phyloP scores from a whole-genome alignment of 805 yeast species.

The Priceomyces fermenticarens region DNA sequence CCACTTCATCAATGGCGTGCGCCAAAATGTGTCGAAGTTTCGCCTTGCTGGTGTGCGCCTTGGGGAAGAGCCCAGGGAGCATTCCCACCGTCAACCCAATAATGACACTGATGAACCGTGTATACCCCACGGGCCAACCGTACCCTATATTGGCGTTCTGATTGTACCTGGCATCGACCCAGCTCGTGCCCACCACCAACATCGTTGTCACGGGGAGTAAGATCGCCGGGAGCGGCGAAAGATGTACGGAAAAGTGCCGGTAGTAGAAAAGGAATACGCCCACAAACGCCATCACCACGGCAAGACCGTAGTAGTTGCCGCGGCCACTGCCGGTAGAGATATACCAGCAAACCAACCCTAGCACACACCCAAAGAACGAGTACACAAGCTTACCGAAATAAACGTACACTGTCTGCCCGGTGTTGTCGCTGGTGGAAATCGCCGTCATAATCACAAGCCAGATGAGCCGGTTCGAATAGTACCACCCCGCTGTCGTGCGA shows the following conservation, averaged over 20 bases:
- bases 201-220: constrained; percentile 24
- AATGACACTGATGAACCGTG: constrained; percentile 24
- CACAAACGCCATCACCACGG: constrained; percentile 24
- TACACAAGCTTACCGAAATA: constrained; percentile 21
- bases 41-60: constrained; percentile 24
- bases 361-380: constrained; percentile 25
- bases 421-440: constrained; percentile 25
- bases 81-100: constrained; percentile 30
- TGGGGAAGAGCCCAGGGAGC: constrained; percentile 28
- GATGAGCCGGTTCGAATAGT: constrained; percentile 19
- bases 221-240: constrained; percentile 22
- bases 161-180: constrained; percentile 21
- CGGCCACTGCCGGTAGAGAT: constrained; percentile 28
- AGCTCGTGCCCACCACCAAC: constrained; percentile 32
- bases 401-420: constrained; percentile 28
- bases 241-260: constrained; percentile 30
- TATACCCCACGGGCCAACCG: constrained; percentile 26
- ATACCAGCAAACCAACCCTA: constrained; percentile 25
- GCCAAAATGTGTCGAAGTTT: constrained; percentile 23
- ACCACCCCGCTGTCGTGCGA: constrained; percentile 24
- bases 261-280: constrained; percentile 20
- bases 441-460: constrained; percentile 33
- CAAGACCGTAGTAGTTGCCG: constrained; percentile 32
- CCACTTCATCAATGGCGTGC: constrained; percentile 20
- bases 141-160: constrained; percentile 19